These are phyloP conservation scores for Usnea hakonensis DNA, from an alignment of 495 filamentous ascomycete genomes.

Conservation along the genomic window DNA sequence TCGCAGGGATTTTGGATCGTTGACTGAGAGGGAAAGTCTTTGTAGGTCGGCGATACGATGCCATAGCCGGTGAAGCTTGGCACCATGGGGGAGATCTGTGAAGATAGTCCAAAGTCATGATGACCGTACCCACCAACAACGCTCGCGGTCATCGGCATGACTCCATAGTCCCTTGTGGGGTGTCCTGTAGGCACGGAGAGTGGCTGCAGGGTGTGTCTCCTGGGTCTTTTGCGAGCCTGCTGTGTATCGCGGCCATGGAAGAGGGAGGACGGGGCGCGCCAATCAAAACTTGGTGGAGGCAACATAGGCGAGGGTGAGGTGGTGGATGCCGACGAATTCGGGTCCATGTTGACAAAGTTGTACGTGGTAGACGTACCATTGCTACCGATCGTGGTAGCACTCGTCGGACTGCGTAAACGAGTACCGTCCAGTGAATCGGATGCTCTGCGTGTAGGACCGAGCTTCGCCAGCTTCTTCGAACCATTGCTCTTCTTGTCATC, in stretches of 20 bases:
- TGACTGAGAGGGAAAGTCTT: conserved; percentile 14
- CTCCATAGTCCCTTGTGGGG: conserved; percentile 29
- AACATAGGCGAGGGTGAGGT: conserved; percentile 28
- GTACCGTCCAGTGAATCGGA: conserved; percentile 16
- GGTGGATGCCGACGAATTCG: conserved; percentile 30
- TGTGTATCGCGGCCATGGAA: conserved; percentile 9
- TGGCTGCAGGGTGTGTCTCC: conserved; percentile 30
- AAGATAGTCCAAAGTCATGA: conserved; percentile 37
- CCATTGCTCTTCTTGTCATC: conserved; percentile 16
- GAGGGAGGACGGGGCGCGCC: conserved; percentile 16
- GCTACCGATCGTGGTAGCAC: conserved; percentile 15
- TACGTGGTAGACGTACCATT: conserved; percentile 33
- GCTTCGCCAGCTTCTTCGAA: conserved; percentile 15
- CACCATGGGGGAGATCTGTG: conserved; percentile 32
- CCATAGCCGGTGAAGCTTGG: conserved; percentile 21
- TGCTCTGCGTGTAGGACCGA: conserved; percentile 16
- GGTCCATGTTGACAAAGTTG: conserved; percentile 46
- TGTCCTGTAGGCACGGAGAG: conserved; percentile 34
- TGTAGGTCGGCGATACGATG: conserved; percentile 19
- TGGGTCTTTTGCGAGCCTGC: conserved; percentile 17
- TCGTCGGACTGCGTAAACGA: conserved; percentile 22
- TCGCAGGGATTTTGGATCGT: conserved; percentile 16
- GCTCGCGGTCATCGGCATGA: conserved; percentile 35
- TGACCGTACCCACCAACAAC: conserved; percentile 39
- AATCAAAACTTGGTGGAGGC: conserved; percentile 22